Conservation (phyloP, 1,139 yeast genomes). For the Pichia sp. region DNA sequence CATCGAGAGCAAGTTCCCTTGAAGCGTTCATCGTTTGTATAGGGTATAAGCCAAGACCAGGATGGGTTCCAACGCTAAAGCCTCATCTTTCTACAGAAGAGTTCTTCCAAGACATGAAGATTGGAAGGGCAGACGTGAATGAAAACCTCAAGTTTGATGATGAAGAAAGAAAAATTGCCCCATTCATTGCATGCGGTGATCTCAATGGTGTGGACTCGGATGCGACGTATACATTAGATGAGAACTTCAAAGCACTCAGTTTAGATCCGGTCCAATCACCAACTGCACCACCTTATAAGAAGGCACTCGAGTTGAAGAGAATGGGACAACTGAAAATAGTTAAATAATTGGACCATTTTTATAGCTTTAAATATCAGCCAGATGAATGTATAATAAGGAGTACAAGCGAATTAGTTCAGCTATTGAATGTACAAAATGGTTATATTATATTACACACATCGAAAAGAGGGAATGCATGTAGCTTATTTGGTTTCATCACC, state of each 20-base stretch:
- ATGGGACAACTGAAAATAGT: slow-evolving; percentile 44
- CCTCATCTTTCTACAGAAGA: slow-evolving; percentile 61
- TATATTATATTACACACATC: too few relatives aligned
- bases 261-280: slow-evolving; percentile 92
- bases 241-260: slow-evolving; percentile 34
- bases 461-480: too few relatives aligned
- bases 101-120: slow-evolving; percentile 54
- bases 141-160: slow-evolving; percentile 27
- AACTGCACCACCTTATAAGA: slow-evolving; percentile 93
- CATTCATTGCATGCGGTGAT: slow-evolving; percentile 92
- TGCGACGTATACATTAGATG: slow-evolving; percentile 76
- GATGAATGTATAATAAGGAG: too few relatives aligned
- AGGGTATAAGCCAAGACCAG: slow-evolving; percentile 72
- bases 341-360: slow-evolving; percentile 6
- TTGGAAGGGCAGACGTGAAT: slow-evolving; percentile 43
- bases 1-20: slow-evolving; percentile 87
- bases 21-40: slow-evolving; percentile 92
- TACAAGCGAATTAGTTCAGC: too few relatives aligned
- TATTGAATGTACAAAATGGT: too few relatives aligned
- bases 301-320: slow-evolving; percentile 82
- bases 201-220: slow-evolving; percentile 83
- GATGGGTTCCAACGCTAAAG: slow-evolving; percentile 67
- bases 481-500: slow-evolving; percentile 27
- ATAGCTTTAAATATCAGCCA: too few relatives aligned
- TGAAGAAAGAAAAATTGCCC: slow-evolving; percentile 72